phyloP scores from a whole-genome alignment of 768 basidiomycete genomes.

The Phylloporus sp. region DNA sequence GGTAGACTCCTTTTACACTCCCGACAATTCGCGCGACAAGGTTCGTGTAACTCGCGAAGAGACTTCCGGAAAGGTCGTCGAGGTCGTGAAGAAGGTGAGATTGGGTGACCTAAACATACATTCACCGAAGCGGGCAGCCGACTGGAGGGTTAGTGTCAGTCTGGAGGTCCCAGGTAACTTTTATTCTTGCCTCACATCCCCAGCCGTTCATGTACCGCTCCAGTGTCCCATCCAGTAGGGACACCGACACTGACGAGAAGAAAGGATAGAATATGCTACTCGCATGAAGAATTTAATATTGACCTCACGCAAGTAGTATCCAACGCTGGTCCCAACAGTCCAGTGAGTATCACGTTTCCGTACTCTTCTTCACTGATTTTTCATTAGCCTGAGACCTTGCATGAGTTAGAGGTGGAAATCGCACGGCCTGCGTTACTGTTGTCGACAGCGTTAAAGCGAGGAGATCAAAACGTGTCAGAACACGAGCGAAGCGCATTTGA shows the following conservation, averaged over 20 bases:
- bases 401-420: conserved; percentile 91
- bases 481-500: conserved; percentile 76
- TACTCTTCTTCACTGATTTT: conserved; percentile 1
- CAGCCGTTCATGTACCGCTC: not conserved
- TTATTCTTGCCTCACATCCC: not conserved
- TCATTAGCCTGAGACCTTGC: conserved; percentile 54
- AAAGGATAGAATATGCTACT: conserved; percentile 91
- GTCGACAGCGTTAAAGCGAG: conserved; percentile 64
- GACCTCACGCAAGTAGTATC: conserved; percentile 92
- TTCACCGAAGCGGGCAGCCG: conserved; percentile 75
- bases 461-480: conserved; percentile 55
- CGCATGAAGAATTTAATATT: conserved; percentile 89
- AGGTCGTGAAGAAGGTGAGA: conserved; percentile 74
- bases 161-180: conserved; percentile 82
- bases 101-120: conserved; percentile 86
- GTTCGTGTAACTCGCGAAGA: conserved; percentile 84
- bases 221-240: conserved; percentile 69
- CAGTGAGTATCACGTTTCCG: conserved; percentile 40
- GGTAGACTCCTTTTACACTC: conserved; percentile 72
- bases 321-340: conserved; percentile 40
- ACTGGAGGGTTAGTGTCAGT: conserved; percentile 93
- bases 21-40: conserved; percentile 45
- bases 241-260: conserved; percentile 55
- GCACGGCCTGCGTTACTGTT: conserved; percentile 69
- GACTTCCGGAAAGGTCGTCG: conserved; percentile 58